phyloP scores from a whole-genome alignment of 2,329 filamentous ascomycete genomes.

The Ophiostoma fasciatum region DNA sequence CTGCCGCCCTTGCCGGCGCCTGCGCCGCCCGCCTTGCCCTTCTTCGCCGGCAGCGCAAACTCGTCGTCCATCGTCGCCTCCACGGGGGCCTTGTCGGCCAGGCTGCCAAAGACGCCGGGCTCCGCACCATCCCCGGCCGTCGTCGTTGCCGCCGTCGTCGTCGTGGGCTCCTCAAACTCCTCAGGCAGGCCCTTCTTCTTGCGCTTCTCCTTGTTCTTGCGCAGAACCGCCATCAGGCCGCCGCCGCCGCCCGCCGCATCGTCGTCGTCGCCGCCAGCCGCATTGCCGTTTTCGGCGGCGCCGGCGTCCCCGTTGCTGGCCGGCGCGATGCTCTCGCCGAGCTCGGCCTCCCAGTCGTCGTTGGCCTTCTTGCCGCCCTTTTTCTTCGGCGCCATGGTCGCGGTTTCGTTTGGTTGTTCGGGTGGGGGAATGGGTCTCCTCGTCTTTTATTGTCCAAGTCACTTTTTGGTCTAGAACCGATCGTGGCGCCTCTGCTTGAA shows the following conservation, averaged over 20 bases:
- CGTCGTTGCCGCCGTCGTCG: slow-evolving; percentile 26
- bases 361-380: slow-evolving; percentile 80
- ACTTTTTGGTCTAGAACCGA: too few relatives aligned
- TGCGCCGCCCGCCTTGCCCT: slow-evolving; percentile 44
- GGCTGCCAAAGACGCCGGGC: too few relatives aligned
- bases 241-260: slow-evolving; percentile 38
- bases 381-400: slow-evolving; percentile 68
- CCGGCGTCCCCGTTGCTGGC: slow-evolving; percentile 30
- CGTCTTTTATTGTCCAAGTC: background rate
- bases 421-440: background rate
- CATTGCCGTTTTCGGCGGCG: slow-evolving; percentile 27
- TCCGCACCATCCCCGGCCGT: slow-evolving; percentile 24
- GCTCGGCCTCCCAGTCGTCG: slow-evolving; percentile 89
- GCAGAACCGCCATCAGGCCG: slow-evolving; percentile 64
- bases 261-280: slow-evolving; percentile 42
- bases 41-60: slow-evolving; percentile 69
- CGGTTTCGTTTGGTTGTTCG: slow-evolving; percentile 3
- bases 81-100: slow-evolving; percentile 55
- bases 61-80: slow-evolving; percentile 78
- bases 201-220: slow-evolving; percentile 72
- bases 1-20: too few relatives aligned
- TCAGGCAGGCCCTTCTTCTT: slow-evolving; percentile 74
- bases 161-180: slow-evolving; percentile 59
- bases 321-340: slow-evolving; percentile 63
- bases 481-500: slow-evolving; percentile 6